Base-by-base conservation (phyloP, 2,329 filamentous ascomycete genomes). In the Colletotrichum spaethianum region DNA sequence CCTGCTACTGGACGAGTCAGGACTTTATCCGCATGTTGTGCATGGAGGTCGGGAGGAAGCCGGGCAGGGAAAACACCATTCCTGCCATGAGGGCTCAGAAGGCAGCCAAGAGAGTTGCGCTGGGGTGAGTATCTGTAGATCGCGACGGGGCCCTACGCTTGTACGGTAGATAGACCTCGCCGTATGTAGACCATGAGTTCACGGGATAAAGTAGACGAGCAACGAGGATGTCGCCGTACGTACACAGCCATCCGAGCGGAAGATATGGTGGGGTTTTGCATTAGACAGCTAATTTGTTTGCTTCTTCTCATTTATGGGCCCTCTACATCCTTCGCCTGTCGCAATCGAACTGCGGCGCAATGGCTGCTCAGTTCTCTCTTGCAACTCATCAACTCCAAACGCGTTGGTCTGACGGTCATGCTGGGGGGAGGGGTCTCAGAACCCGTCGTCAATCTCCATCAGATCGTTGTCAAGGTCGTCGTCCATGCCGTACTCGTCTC, bases 21-120 rank as follows among this genome's bases (percentile, higher is more conserved):
- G 96, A 98, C 79, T 95, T 99, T 80, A 92, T 97, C n/a, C 86
- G 95, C 55, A 92, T 98, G 86, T 83, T 98, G 61, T 97, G 97
- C 53, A 86, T 96, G 40, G 96, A 99, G 82, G 91, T 97, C 76
- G 95, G 95, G 3, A 86, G 96, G 74, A 87, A 87, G 75, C 88
- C 90, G 6, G 95, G 96, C 0, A 91, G 89, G 75, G 85, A 88
- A 3, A 82, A 88, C 74, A 87, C 89, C 0, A 76, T 93, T 59
- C 86, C 86, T 1, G 85, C 84, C 8, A 88, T 93, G 86, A 86
- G 88, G 75, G 90, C 89, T 14, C 81, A 86, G 9, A 93, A 92
- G 80, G 78, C 80, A 8, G 78, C 81, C 1, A 89, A 86, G 23
- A 65, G 59, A 20, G 36, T 70, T 20, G 50, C 42, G 36, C 48